phyloP scores from a whole-genome alignment of 306 rosid genomes.

The Parietaria judaica region DNA sequence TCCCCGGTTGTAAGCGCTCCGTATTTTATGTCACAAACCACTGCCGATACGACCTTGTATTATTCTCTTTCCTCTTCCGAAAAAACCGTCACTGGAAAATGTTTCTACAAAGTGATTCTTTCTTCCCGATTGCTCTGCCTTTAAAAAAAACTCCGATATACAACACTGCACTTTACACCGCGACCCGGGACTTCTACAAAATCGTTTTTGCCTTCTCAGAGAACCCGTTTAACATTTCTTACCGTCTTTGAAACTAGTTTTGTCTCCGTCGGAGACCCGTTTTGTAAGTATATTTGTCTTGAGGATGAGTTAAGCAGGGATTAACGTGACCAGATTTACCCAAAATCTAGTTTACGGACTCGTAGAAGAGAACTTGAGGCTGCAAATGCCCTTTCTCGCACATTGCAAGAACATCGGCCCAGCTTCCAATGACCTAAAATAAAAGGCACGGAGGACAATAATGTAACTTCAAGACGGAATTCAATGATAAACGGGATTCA shows the following conservation, averaged over 20 bases:
- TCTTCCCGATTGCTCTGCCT: slow-evolving; percentile 27
- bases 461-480: slow-evolving; percentile 9
- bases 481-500: background rate
- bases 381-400: slow-evolving; percentile 95
- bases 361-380: slow-evolving; percentile 96
- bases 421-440: slow-evolving; percentile 77
- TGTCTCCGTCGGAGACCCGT: slow-evolving; percentile 21
- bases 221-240: slow-evolving; percentile 17
- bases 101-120: slow-evolving; percentile 28
- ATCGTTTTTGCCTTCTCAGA: slow-evolving; percentile 25
- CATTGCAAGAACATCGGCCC: slow-evolving; percentile 70
- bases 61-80: slow-evolving; percentile 22
- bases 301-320: slow-evolving; percentile 16
- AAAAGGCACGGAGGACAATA: background rate
- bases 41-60: slow-evolving; percentile 9
- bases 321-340: slow-evolving; percentile 28
- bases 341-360: slow-evolving; percentile 67
- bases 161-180: slow-evolving; percentile 33
- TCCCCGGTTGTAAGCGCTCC: slow-evolving; percentile 32
- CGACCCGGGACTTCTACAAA: slow-evolving; percentile 33
- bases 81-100: slow-evolving; percentile 10
- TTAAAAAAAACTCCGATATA: slow-evolving; percentile 25
- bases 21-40: slow-evolving; percentile 26
- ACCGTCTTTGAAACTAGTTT: slow-evolving; percentile 31
- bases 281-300: slow-evolving; percentile 24